Base-by-base conservation (phyloP, 352 stramenopile species). In the Globisporangium barbulae region DNA sequence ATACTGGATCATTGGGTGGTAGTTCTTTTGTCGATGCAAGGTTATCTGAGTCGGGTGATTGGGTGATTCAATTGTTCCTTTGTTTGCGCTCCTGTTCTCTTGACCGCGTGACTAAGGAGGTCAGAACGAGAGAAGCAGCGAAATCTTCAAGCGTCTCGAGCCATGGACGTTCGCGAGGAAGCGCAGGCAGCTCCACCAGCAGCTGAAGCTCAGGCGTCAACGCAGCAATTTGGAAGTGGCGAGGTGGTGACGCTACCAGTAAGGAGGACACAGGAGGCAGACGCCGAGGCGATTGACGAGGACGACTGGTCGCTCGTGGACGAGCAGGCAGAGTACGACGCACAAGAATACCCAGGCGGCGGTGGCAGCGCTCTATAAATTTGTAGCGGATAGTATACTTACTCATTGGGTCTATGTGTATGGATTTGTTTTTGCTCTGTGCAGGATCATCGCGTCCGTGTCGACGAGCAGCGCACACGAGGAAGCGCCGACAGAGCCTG, bases 221-320 rank as follows among this genome's bases (percentile, higher is more conserved):
- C 13, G 7, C 28, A 42, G 25, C 17, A 61, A 17, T n/a, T 28
- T 42, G 42, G 8, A 13, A 10, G 28, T 3, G 25, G 7, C 9
- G 56, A 19, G 9, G 21, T 21, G 15, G 12, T n/a, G 22, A 10
- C 53, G 3, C 8, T n/a, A 37, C 21, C 33, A 13, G 15, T 5
- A 41, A 19, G 15, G 22, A 19, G 15, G 22, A 25, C 42, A 63
- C 19, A 50, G 28, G 44, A 44, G 13, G 13, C 8, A 17, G 31
- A 66, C 31, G 21, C 4, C n/a, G 52, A 59, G 52, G 33, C 42
- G 21, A 30, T 22, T 37, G 41, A 67, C 35, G 56, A 82, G 28
- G 81, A 89, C 35, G 84, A 90, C 53, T 93, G 84, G 84, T 76
- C 72, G 49, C 61, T 93, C 57, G 84, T 93, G 61, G 75, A 89